Base-by-base conservation (phyloP, 2,329 filamentous ascomycete genomes). In the Epichloe sibirici region DNA sequence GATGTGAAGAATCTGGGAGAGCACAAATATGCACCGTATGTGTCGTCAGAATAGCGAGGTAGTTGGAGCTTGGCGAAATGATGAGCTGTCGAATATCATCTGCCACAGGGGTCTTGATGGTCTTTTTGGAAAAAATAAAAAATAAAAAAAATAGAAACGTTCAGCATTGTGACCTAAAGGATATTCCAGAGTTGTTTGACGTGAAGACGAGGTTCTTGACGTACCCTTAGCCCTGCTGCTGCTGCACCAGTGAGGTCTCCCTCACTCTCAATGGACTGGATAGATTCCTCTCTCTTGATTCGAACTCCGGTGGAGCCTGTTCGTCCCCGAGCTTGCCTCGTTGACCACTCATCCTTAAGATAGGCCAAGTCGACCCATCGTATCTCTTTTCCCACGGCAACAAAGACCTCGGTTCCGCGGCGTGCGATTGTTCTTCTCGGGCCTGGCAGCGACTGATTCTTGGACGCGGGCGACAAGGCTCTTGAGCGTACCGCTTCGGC, bases 1-100 rank as follows among this genome's bases (percentile, higher is more conserved):
- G 80, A 61, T 90, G 85, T 8, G 85, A 82, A 0, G 85, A 74
- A 58, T 94, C 86, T 28, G 91, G 91, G 4, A 97, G 75, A n/a
- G 90, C 74, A 52, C 88, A 85, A 60, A 97, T 83, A 64, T 95
- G 89, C 43, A 95, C 81, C 2, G 90, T 96, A 64, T 96, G 87
- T 9, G 84, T 81, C 1, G 91, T 95, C 49, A 91, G 73, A 52
- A 97, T 85, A 5, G 90, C 90, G 53, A 97, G 79, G 63, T 86
- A 90, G 61, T 88, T 84, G 40, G 82, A 81, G 53, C 85, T 83
- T 1, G 90, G 91, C 1, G 90, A 96, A 40, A 95, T 83, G 57
- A 87, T 72, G 48, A 97, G 81, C 66, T 95, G 90, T 62, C 82
- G 82, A 61, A 97, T 95, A 53, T 88, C 82, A 54, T 88, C 85